Evolutionary conservation across 257 asterid genomes (phyloP).

Genomic region (Verbena officinalis): DNA sequence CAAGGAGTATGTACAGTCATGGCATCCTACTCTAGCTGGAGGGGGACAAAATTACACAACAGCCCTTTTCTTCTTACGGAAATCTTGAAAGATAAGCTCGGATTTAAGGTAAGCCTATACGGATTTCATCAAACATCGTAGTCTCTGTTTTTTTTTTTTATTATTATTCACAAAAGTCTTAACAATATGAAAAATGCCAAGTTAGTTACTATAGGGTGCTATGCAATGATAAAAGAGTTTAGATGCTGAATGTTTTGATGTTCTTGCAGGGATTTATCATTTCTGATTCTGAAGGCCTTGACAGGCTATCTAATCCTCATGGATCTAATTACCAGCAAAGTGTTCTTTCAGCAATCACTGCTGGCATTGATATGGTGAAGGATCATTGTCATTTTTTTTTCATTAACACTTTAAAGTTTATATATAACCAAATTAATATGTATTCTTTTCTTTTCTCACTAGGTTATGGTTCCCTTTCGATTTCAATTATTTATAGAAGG

Average conservation of each 20-base stretch:
- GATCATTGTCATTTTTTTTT: not conserved
- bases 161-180: constrained; percentile 5
- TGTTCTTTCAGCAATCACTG: constrained; percentile 61
- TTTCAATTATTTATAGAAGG: constrained; percentile 59
- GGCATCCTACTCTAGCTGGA: constrained; percentile 94
- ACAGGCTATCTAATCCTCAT: constrained; percentile 69
- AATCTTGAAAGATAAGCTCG: constrained; percentile 79
- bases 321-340: constrained; percentile 70
- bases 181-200: too few relatives aligned
- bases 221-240: too few relatives aligned
- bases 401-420: constrained; percentile 1
- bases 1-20: constrained; percentile 87
- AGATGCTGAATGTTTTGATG: not conserved
- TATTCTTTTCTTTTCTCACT: constrained; percentile 25
- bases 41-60: constrained; percentile 62
- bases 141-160: not conserved
- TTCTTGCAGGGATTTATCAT: constrained; percentile 71
- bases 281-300: constrained; percentile 80
- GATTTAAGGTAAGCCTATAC: constrained; percentile 65
- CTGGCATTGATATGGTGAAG: constrained; percentile 85
- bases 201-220: too few relatives aligned
- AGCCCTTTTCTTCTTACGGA: constrained; percentile 66
- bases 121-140: not conserved
- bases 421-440: not conserved
- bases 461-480: constrained; percentile 88